Evolutionary conservation across 768 basidiomycete species (phyloP).

Genomic region (Suillus paluster): DNA sequence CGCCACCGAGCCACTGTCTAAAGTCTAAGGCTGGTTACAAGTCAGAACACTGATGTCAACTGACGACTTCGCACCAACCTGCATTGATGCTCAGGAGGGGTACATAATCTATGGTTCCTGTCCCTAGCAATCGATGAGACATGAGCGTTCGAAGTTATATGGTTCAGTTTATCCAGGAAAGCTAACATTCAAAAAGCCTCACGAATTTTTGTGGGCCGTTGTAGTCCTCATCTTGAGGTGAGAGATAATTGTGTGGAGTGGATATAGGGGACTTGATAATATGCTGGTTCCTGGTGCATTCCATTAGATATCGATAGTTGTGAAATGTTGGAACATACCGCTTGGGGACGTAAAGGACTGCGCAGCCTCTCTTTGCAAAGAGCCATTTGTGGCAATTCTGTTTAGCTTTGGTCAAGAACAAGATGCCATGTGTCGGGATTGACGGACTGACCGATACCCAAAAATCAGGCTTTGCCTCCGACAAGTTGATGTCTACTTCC

Average conservation of each 20-base stretch:
- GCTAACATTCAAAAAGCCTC: constrained; percentile 51
- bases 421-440: neutral
- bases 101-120: constrained; percentile 61
- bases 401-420: neutral
- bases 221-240: constrained; percentile 44
- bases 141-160: neutral
- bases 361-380: constrained; percentile 66
- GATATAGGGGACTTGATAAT: constrained; percentile 63
- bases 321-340: constrained; percentile 36
- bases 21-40: constrained; percentile 66
- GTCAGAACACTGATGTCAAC: constrained; percentile 8
- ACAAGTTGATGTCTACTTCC: constrained; percentile 62
- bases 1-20: constrained; percentile 75
- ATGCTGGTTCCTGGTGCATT: constrained; percentile 58
- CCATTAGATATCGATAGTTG: neutral
- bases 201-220: constrained; percentile 44
- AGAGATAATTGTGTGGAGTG: constrained; percentile 55
- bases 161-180: neutral
- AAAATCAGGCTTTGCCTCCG: constrained; percentile 66
- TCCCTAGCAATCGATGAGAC: constrained; percentile 48
- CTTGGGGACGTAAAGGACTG: constrained; percentile 75
- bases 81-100: constrained; percentile 57
- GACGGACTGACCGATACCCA: constrained; percentile 65
- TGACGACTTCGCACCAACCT: constrained; percentile 42
- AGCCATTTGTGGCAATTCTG: constrained; percentile 92